Evolutionary conservation across 1,284 basidiomycete genomes (phyloP).

Genomic region (Kalmanozyma brasiliensis): DNA sequence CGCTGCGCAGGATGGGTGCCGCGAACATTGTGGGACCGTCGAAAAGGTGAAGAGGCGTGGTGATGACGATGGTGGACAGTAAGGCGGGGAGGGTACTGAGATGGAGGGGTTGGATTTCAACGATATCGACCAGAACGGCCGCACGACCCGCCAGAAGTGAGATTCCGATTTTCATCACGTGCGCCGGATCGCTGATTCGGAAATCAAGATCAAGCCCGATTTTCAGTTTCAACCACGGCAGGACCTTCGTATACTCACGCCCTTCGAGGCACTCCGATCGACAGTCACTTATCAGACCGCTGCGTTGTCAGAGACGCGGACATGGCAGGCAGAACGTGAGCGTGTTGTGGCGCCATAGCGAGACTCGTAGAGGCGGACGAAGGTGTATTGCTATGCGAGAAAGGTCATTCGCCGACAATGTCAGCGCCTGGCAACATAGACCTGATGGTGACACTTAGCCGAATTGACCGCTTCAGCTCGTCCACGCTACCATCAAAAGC

Average conservation of each 20-base stretch:
- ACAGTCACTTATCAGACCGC: too few relatives aligned
- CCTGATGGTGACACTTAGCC: constrained; percentile 55
- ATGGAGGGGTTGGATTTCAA: neutral
- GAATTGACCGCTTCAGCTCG: constrained; percentile 17
- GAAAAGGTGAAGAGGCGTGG: constrained; percentile 1
- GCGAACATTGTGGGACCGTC: constrained; percentile 23
- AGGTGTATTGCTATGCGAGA: too few relatives aligned
- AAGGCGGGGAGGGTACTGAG: neutral
- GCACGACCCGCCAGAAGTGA: constrained; percentile 2
- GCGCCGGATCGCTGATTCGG: constrained; percentile 2
- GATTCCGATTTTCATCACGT: constrained; percentile 8
- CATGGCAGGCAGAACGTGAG: too few relatives aligned
- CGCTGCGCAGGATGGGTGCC: constrained; percentile 30
- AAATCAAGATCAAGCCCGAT: neutral
- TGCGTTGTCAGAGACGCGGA: too few relatives aligned
- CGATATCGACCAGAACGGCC: neutral
- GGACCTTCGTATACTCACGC: too few relatives aligned
- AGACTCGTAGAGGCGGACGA: too few relatives aligned
- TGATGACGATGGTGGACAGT: neutral
- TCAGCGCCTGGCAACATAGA: constrained; percentile 54
- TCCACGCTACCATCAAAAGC: constrained; percentile 3
- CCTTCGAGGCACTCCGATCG: too few relatives aligned
- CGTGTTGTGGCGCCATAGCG: too few relatives aligned
- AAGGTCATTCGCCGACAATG: constrained; percentile 38
- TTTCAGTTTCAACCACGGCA: too few relatives aligned